Evolutionary conservation across 208 protist species (phyloP), one percentile per base, ranked within the genome.

Genomic region (Balamuthia mandrillaris): DNA sequence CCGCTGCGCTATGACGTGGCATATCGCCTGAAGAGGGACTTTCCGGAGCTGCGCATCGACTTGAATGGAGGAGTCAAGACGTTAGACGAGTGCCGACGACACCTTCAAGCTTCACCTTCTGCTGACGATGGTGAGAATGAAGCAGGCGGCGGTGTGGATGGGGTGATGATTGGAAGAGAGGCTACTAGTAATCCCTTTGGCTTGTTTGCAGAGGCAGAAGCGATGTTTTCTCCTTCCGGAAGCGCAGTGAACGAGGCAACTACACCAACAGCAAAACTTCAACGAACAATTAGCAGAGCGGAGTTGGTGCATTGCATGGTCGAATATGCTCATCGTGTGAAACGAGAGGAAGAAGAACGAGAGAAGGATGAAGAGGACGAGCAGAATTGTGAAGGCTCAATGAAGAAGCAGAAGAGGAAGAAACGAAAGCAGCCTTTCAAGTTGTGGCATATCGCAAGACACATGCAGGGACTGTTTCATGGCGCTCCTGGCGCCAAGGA

Each of bases 11-110:
- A 78, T 35, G 68, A 78, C 24, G 51, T 35, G 18, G 68, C 56
- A 16, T 78, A 78, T 27, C 39, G 68, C 10, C 51, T 78, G 45
- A 78, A 78, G 21, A 7, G 56, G 45, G 68, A 78, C 12, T 78
- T 78, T 31, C 68, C 68, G 14, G 41, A 27, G 27, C 45, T 78
- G 31, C 14, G 24, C 18, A 47, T 78, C 24, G 68, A 78, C 16
- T 47, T 78, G 31, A 78, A 78, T 35, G 68, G 68, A n/a, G 68
- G 56, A 27, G 68, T 78, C 12, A 78, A 78, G 27, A 56, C 68
- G 0, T 10, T 78, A 1, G 44, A 56, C 16, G 68, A 78, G n/a
- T n/a, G n/a, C n/a, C n/a, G n/a, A n/a, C n/a, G n/a, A n/a, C n/a
- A n/a, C n/a, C n/a, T n/a, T n/a, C n/a, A n/a, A n/a, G n/a, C n/a